Percentiles rank a stretch among this genome's conserved stretches.
Conservation (phyloP, 2,329 filamentous ascomycete species). For the Laburnicola sp. region DNA sequence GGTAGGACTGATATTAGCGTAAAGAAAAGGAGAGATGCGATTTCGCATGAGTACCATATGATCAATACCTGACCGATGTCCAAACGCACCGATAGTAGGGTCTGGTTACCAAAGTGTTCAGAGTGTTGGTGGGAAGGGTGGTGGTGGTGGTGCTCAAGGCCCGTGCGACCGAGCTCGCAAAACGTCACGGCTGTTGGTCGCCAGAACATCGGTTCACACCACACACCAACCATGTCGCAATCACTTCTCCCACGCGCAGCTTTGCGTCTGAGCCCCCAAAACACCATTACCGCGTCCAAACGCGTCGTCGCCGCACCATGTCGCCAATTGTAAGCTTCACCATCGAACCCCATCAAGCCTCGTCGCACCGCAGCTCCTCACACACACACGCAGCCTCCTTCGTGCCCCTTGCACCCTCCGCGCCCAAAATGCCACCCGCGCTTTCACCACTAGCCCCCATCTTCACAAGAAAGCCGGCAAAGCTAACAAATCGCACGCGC, state of each 20-base stretch:
- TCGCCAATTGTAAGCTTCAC: conserved; percentile 29
- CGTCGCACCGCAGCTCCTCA: conserved; percentile 4
- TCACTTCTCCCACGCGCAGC: conserved; percentile 27
- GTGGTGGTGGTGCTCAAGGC: not conserved
- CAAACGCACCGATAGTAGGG: no score
- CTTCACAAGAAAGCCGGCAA: conserved; percentile 60
- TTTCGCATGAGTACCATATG: not conserved
- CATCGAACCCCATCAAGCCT: not conserved
- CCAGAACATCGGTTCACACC: not conserved
- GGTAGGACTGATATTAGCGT: not conserved
- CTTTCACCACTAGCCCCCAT: conserved; percentile 49
- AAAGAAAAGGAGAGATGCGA: not conserved
- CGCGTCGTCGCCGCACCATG: conserved; percentile 31
- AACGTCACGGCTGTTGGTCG: conserved; percentile 3
- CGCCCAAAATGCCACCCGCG: conserved; percentile 16
- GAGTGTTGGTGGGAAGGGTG: no score
- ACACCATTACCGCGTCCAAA: conserved; percentile 10
- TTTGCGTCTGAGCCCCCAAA: conserved; percentile 22
- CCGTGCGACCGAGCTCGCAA: conserved; percentile 11
- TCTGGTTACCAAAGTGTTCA: no score
- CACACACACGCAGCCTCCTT: conserved; percentile 10
- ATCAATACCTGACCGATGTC: not conserved
- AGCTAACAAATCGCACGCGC: conserved; percentile 47
- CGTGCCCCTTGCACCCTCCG: conserved; percentile 15
- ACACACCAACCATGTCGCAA: conserved; percentile 30